These are phyloP conservation scores for Caloboletus inedulis DNA, from an alignment of 1,284 basidiomycete species.

Conservation along the genomic window DNA sequence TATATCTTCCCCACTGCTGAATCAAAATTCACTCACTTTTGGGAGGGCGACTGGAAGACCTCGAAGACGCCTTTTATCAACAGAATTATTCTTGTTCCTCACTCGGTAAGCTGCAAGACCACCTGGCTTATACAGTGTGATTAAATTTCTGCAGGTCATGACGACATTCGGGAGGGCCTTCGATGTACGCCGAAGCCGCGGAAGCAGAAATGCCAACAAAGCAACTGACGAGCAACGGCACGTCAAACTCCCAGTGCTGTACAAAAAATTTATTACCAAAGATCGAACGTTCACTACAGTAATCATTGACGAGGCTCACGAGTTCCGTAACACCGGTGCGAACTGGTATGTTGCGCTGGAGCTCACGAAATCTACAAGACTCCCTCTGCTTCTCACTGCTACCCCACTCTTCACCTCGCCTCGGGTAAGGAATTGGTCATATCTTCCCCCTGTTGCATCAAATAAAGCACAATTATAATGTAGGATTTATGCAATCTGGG, in stretches of 20 bases:
- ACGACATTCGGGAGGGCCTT: slow-evolving; percentile 10
- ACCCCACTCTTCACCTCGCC: slow-evolving; percentile 4
- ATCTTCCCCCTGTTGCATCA: not conserved
- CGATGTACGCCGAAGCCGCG: not conserved
- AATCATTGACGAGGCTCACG: slow-evolving; percentile 7
- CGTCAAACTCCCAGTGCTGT: slow-evolving; percentile 8
- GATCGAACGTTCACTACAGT: slow-evolving; percentile 1
- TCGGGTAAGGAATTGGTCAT: not conserved
- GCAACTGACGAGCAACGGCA: slow-evolving; percentile 6
- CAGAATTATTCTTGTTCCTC: slow-evolving; percentile 10
- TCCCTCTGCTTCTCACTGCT: not conserved
- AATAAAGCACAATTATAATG: too few relatives aligned
- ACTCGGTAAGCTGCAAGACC: slow-evolving; percentile 4
- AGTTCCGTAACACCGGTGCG: slow-evolving; percentile 1
- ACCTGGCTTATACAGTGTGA: too few relatives aligned
- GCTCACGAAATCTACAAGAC: not conserved
- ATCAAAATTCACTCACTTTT: slow-evolving; percentile 8
- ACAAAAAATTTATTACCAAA: slow-evolving; percentile 4
- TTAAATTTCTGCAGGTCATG: slow-evolving; percentile 7
- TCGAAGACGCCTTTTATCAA: slow-evolving; percentile 7
- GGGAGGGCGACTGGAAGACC: not conserved
- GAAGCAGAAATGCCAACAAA: slow-evolving; percentile 9
- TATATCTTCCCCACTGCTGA: slow-evolving; percentile 7
- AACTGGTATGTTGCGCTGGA: not conserved
- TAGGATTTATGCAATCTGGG: slow-evolving; percentile 11